Conservation (phyloP, 2,329 filamentous ascomycete genomes). For the Colletotrichum tropicale region DNA sequence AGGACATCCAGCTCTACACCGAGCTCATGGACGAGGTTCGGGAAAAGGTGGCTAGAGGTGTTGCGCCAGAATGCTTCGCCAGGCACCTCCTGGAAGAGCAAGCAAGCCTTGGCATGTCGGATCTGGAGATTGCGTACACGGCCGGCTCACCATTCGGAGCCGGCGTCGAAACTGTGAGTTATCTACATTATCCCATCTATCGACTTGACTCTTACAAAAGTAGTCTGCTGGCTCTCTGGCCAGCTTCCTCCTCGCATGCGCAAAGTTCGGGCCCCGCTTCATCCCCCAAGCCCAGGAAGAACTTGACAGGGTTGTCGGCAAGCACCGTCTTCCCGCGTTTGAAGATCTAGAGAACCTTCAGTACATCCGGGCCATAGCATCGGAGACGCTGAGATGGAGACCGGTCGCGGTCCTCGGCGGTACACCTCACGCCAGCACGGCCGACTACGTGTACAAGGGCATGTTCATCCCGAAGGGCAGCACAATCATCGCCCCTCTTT, state of each 20-base stretch:
- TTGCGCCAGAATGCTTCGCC: slow-evolving; percentile 44
- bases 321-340: slow-evolving; percentile 38
- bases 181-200: fast-evolving
- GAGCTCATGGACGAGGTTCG: slow-evolving; percentile 45
- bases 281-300: slow-evolving; percentile 46
- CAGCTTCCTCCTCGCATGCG: slow-evolving; percentile 58
- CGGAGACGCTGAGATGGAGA: slow-evolving; percentile 44
- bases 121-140: slow-evolving; percentile 47
- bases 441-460: slow-evolving; percentile 42
- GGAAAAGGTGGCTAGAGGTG: slow-evolving; percentile 32
- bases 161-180: slow-evolving; percentile 44
- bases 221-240: slow-evolving; percentile 52
- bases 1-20: slow-evolving; percentile 39
- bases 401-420: slow-evolving; percentile 43
- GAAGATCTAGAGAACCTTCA: slow-evolving; percentile 36
- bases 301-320: slow-evolving; percentile 41
- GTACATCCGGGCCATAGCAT: slow-evolving; percentile 40
- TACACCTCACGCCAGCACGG: slow-evolving; percentile 51
- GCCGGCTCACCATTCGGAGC: slow-evolving; percentile 50
- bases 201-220: background rate
- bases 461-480: slow-evolving; percentile 42
- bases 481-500: slow-evolving; percentile 42
- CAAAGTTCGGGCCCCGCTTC: slow-evolving; percentile 52
- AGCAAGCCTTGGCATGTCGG: slow-evolving; percentile 41
- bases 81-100: slow-evolving; percentile 46